phyloP scores from a whole-genome alignment of 2,329 filamentous ascomycete species.

The Knufia petricola region DNA sequence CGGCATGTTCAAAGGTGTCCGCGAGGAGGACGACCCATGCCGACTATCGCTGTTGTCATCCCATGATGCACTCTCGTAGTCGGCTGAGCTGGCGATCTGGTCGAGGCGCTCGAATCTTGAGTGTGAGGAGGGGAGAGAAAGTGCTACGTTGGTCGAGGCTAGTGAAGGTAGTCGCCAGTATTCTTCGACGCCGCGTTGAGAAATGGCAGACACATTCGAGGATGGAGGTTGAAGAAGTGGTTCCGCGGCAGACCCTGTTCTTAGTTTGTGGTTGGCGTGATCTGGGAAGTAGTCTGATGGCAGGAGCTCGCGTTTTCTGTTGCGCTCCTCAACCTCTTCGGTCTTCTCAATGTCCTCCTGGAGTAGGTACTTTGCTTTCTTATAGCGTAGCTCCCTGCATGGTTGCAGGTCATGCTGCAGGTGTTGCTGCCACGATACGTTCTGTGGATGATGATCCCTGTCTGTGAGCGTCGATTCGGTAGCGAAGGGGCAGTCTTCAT shows the following conservation, averaged over 20 bases:
- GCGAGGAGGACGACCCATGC: no score
- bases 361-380: background rate
- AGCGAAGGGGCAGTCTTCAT: no score
- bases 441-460: background rate
- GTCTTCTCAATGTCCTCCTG: background rate
- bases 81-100: background rate
- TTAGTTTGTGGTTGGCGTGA: background rate
- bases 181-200: background rate
- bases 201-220: background rate
- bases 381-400: background rate
- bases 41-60: background rate
- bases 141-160: no score
- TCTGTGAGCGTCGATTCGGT: background rate
- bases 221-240: background rate
- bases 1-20: no score
- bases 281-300: background rate
- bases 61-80: background rate
- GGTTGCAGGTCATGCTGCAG: constrained; percentile 6
- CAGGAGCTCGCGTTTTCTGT: background rate
- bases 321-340: background rate
- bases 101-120: background rate
- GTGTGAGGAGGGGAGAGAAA: background rate
- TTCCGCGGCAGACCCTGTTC: background rate
- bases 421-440: constrained; percentile 5
- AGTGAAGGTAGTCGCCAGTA: constrained; percentile 4